Conservation (phyloP, 1,139 yeast species). For the Taphrina flavorubra region DNA sequence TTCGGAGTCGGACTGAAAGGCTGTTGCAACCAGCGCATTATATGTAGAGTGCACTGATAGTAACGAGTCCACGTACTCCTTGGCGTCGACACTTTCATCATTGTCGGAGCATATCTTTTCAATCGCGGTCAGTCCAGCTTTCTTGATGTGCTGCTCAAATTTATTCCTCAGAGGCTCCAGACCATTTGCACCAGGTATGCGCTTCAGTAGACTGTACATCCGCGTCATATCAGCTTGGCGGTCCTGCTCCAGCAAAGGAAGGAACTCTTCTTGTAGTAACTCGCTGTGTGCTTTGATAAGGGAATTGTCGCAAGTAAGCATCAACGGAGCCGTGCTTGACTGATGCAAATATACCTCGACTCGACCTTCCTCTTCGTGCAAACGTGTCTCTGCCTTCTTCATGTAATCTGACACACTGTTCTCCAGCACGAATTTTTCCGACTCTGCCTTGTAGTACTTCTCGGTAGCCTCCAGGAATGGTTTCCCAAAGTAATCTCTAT, state of each 20-base stretch:
- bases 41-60: constrained; percentile 72
- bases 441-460: constrained; percentile 73
- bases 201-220: constrained; percentile 74
- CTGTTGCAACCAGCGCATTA: constrained; percentile 67
- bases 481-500: constrained; percentile 77
- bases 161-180: constrained; percentile 76
- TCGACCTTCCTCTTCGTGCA: constrained; percentile 79
- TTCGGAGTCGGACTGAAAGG: constrained; percentile 76
- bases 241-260: constrained; percentile 72
- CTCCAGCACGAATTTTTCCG: constrained; percentile 66
- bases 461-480: constrained; percentile 76
- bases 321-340: constrained; percentile 77
- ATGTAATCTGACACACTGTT: constrained; percentile 91
- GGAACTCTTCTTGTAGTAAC: constrained; percentile 77
- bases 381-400: constrained; percentile 80
- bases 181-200: constrained; percentile 66
- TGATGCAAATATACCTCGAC: constrained; percentile 83
- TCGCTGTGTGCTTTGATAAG: constrained; percentile 80
- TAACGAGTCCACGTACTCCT: constrained; percentile 76
- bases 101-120: constrained; percentile 65
- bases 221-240: constrained; percentile 78
- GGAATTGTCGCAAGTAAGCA: constrained; percentile 74
- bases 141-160: constrained; percentile 74
- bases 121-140: constrained; percentile 72
- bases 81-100: constrained; percentile 63